Conservation (phyloP, 139 green algal genomes). For the Eudorina sp. region DNA sequence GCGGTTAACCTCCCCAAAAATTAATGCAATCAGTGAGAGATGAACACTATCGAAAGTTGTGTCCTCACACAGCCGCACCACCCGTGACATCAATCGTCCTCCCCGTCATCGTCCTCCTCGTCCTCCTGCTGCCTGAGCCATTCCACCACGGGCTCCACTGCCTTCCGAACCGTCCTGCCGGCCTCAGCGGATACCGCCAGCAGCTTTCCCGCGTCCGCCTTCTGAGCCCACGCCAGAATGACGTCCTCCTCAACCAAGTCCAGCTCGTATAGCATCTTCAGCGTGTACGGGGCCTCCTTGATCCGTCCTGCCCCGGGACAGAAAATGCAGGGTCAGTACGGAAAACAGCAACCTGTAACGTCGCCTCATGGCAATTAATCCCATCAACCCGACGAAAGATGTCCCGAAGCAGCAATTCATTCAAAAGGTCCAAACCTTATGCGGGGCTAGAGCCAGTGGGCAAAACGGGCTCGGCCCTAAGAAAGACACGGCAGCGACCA, state of each 20-base stretch:
- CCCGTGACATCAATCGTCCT: conserved; percentile 54
- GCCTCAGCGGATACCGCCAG: conserved; percentile 71
- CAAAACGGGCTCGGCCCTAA: too few species aligned
- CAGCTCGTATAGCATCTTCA: conserved; percentile 93
- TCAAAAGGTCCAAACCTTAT: too few species aligned
- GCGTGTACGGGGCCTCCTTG: conserved; percentile 80
- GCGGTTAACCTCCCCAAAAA: too few species aligned
- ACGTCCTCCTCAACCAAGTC: conserved; percentile 92
- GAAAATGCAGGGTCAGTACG: background rate
- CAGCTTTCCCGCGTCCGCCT: conserved; percentile 73
- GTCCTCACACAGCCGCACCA: too few species aligned
- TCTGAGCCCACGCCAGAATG: conserved; percentile 83
- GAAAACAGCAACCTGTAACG: too few species aligned
- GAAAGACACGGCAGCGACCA: too few species aligned
- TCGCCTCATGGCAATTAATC: too few species aligned
- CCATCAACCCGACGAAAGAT: too few species aligned
- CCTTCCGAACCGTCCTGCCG: conserved; percentile 71
- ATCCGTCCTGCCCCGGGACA: conserved; percentile 61
- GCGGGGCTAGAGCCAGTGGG: too few species aligned
- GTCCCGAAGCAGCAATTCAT: too few species aligned
- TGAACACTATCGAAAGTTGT: too few species aligned
- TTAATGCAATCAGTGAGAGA: too few species aligned
- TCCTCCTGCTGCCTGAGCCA: conserved; percentile 85
- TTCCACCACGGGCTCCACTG: conserved; percentile 81
- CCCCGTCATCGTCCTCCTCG: conserved; percentile 69